phyloP scores from a whole-genome alignment of 352 stramenopile genomes.

The Aphanomyces astaci region DNA sequence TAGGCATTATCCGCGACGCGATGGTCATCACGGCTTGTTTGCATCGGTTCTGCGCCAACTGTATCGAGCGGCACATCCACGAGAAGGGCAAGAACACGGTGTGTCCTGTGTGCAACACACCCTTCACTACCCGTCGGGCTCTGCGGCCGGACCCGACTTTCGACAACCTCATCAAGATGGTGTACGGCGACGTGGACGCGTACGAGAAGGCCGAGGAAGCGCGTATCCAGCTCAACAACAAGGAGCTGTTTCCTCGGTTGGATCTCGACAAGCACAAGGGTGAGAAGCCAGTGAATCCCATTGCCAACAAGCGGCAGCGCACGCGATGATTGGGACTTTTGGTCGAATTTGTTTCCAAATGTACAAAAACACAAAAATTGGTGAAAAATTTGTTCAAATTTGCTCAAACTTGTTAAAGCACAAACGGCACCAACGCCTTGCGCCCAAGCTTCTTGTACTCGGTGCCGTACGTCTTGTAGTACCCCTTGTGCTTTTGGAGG shows the following conservation, averaged over 20 bases:
- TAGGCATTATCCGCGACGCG: constrained; percentile 14
- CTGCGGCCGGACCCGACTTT: constrained; percentile 8
- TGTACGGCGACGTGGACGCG: constrained; percentile 15
- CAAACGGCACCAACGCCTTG: constrained; percentile 78
- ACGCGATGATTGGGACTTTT: not conserved
- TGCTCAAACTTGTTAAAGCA: constrained; percentile 44
- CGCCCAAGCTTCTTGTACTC: constrained; percentile 83
- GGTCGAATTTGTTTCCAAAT: not conserved
- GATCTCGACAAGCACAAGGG: constrained; percentile 3
- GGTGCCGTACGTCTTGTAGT: constrained; percentile 80
- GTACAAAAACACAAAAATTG: not conserved
- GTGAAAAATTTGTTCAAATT: not conserved
- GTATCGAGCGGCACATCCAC: constrained; percentile 18
- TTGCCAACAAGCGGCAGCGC: constrained; percentile 2
- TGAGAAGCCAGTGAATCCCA: constrained; percentile 8
- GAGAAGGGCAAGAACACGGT: constrained; percentile 8
- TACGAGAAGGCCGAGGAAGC: constrained; percentile 12
- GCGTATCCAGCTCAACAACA: constrained; percentile 16
- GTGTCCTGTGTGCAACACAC: constrained; percentile 15
- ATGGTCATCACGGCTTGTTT: constrained; percentile 14
- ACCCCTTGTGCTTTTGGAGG: constrained; percentile 81
- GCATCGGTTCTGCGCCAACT: constrained; percentile 14
- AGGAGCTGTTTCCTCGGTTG: not conserved
- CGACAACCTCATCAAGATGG: constrained; percentile 13
- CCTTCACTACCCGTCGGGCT: constrained; percentile 10